Evolutionary conservation across 805 yeast species (phyloP), one percentile per base, ranked within the genome.

Genomic region (Suhomyces tanzawaensis): DNA sequence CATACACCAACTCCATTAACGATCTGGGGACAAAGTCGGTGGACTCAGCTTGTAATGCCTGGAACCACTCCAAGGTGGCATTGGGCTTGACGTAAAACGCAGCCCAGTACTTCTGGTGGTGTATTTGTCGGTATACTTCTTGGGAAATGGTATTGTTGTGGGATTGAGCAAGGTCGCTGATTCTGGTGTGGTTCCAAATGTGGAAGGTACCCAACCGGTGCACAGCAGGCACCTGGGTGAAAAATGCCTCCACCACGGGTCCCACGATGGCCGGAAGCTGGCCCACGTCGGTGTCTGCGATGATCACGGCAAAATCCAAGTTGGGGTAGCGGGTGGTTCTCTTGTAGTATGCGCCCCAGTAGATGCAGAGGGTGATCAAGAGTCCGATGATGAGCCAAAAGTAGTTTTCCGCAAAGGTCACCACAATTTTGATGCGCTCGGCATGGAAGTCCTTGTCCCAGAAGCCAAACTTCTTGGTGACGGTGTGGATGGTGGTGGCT

Each of bases 321-420:
- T 55, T 42, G 33, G 43, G 46, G 37, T 43, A 60, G 7, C 57
- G 42, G 7, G 44, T 24, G 3, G 41, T 28, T 14, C 66, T 45
- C 23, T 50, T 35, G 26, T 47, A 57, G 44, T 58, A 61, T 1
- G 58, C 44, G 8, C 66, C 66, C 66, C 66, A 61, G 37, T 60
- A 62, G n/a, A 62, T 44, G 36, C 57, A 54, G 7, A 62, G 48
- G 1, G 55, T 53, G 4, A 42, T 31, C 13, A 49, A 36, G 34
- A 62, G 60, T 7, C 62, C 61, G 7, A 52, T 34, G 11, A 52
- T 17, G 34, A 58, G 25, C 39, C 17, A 49, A 25, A 45, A 22
- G 30, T 61, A 61, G 47, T 60, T 60, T n/a, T 40, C 32, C 4
- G 47, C 30, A 33, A 57, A 49, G 3, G 61, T 53, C 15, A 45